These are phyloP conservation scores for Bullera alba DNA, from an alignment of 768 basidiomycete genomes.

Conservation along the genomic window DNA sequence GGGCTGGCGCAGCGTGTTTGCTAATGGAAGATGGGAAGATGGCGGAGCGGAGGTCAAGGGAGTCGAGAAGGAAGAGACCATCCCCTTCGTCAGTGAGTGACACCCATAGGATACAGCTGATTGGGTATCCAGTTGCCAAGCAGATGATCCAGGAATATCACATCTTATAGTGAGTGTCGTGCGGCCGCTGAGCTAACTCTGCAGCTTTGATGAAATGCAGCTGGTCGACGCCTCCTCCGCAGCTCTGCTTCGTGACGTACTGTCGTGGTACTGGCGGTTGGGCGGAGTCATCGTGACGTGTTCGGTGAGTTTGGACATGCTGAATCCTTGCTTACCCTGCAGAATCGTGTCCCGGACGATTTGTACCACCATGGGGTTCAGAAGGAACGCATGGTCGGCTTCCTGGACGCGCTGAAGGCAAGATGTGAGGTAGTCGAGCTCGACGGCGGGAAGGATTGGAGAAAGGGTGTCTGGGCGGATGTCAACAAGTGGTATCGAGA, in stretches of 20 bases:
- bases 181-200: constrained; percentile 19
- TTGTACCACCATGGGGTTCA: constrained; percentile 58
- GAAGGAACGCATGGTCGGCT: constrained; percentile 55
- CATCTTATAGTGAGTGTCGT: constrained; percentile 37
- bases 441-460: constrained; percentile 52
- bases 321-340: constrained; percentile 12
- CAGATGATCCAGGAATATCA: constrained; percentile 45
- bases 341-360: constrained; percentile 55
- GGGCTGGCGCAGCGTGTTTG: constrained; percentile 44
- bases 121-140: constrained; percentile 26
- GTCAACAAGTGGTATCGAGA: constrained; percentile 10
- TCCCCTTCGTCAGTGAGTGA: constrained; percentile 43
- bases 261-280: constrained; percentile 61
- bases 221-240: constrained; percentile 59
- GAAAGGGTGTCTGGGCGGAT: constrained; percentile 3
- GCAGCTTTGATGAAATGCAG: constrained; percentile 56
- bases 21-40: constrained; percentile 40
- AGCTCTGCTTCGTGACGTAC: constrained; percentile 47
- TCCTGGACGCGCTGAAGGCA: constrained; percentile 54
- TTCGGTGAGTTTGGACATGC: constrained; percentile 25
- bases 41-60: constrained; percentile 30
- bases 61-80: constrained; percentile 44
- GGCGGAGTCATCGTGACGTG: constrained; percentile 54
- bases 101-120: constrained; percentile 2
- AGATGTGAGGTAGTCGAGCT: constrained; percentile 54